Evolutionary conservation across 495 filamentous ascomycete genomes (phyloP), one percentile per base, ranked within the genome.

Genomic region (Usnea hakonensis): DNA sequence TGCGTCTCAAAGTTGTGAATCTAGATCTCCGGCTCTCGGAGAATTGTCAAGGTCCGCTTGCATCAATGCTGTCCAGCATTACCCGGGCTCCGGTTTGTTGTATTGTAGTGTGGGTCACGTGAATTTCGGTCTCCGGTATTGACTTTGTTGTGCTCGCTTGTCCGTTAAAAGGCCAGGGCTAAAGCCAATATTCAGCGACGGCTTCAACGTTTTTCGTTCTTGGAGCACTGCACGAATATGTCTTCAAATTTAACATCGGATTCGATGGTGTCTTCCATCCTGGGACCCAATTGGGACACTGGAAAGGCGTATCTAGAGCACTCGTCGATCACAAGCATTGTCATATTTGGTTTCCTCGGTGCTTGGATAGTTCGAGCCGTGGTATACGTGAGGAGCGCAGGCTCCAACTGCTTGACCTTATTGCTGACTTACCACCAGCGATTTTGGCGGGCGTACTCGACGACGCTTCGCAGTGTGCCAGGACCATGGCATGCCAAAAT

Each of bases 401-500:
- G 36, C 23, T 4, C 10, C 38, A 44, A 16, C 35, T 13, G 17
- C 35, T 62, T 37, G 23, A 44, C 28, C 14, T 21, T 44, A 44
- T 21, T 30, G 60, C 60, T 62, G 19, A 62, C 16, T 19, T 14
- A 21, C 16, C 1, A 4, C 13, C 19, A 62, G 60, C 55, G 52
- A 54, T 28, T 62, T 7, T 43, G 60, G 60, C 60, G 33, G 4
- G 60, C 60, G 33, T 62, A 62, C 36, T 62, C 23, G 14, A 55
- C 60, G 52, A 19, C 60, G 52, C 60, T 62, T 5, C 60, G 60
- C 38, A 35, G 56, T 21, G 37, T 62, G 17, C 60, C 60, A 55
- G 60, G 60, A 46, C 60, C 60, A 36, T 62, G 48, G 35, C 37
- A 62, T 41, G 60, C 60, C 60, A 62, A 62, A n/a, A 13, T 62